These are phyloP conservation scores for Exophiala sideris DNA, from an alignment of 2,329 filamentous ascomycete genomes.

Conservation along the genomic window DNA sequence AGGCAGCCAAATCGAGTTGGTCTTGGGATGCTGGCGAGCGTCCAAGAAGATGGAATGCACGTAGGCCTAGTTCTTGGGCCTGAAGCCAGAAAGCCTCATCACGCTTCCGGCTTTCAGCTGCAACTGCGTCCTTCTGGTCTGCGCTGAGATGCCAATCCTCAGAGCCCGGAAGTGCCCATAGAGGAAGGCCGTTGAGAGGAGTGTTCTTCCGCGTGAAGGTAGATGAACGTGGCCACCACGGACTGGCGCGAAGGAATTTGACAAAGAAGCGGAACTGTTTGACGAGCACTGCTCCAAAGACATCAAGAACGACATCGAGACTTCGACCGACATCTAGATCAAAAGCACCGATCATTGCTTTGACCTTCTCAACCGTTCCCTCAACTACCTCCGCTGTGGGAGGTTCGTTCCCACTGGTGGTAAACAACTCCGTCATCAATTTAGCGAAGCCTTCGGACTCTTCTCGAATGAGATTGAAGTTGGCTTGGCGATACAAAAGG, in stretches of 20 bases:
- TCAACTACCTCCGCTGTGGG: slow-evolving; percentile 73
- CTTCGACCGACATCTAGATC: slow-evolving; percentile 94
- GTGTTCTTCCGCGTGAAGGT: slow-evolving; percentile 20
- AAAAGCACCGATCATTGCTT: slow-evolving; percentile 93
- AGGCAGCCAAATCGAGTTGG: slow-evolving; percentile 42
- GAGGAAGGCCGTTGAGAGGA: slow-evolving; percentile 62
- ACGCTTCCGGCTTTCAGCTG: slow-evolving; percentile 58
- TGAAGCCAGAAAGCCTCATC: slow-evolving; percentile 78
- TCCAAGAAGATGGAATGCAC: slow-evolving; percentile 87
- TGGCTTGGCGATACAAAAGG: slow-evolving; percentile 88
- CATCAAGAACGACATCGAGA: slow-evolving; percentile 89
- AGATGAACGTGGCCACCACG: slow-evolving; percentile 82
- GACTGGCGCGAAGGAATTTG: slow-evolving; percentile 84
- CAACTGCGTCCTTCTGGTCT: slow-evolving; percentile 62
- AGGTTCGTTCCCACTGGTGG: slow-evolving; percentile 71
- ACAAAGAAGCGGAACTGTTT: slow-evolving; percentile 93
- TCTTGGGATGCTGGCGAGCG: slow-evolving; percentile 63
- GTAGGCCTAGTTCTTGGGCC: slow-evolving; percentile 70
- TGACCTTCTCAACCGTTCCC: slow-evolving; percentile 85
- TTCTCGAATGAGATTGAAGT: slow-evolving; percentile 92
- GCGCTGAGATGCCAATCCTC: slow-evolving; percentile 61
- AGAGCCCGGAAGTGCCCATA: slow-evolving; percentile 77
- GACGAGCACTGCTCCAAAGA: slow-evolving; percentile 88
- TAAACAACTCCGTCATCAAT: slow-evolving; percentile 91
- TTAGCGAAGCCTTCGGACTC: slow-evolving; percentile 97